These are phyloP conservation scores for Inga laurina DNA, from an alignment of 306 rosid species.

Conservation along the genomic window DNA sequence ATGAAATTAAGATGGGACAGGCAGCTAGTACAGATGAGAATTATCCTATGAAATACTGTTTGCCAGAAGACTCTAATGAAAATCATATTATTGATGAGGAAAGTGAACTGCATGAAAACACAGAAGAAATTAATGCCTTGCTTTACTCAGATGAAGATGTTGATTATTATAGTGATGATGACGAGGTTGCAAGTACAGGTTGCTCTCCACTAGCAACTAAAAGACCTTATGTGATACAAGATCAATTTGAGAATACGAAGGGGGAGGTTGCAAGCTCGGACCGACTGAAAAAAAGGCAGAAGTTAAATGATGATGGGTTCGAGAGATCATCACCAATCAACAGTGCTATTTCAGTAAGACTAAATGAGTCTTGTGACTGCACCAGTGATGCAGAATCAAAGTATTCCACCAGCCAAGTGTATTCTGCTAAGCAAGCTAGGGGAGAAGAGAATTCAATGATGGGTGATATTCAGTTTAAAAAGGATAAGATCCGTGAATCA, in stretches of 20 bases:
- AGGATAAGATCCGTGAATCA: constrained; percentile 56
- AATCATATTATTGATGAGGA: constrained; percentile 46
- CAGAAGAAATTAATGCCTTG: constrained; percentile 85
- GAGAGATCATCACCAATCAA: constrained; percentile 39
- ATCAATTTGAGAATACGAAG: constrained; percentile 36
- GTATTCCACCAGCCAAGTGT: constrained; percentile 37
- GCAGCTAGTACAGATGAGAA: constrained; percentile 30
- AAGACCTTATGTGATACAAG: constrained; percentile 40
- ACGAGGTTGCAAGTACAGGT: constrained; percentile 75
- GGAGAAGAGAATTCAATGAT: constrained; percentile 28
- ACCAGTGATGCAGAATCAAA: constrained; percentile 61
- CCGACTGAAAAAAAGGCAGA: constrained; percentile 66
- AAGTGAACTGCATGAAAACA: constrained; percentile 89
- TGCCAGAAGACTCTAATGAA: constrained; percentile 37
- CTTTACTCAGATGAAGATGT: constrained; percentile 68
- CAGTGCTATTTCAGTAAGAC: constrained; percentile 46
- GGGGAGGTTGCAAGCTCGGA: constrained; percentile 55
- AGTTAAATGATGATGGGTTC: constrained; percentile 49
- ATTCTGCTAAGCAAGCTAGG: constrained; percentile 16
- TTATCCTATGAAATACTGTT: constrained; percentile 38
- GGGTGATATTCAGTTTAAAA: constrained; percentile 44
- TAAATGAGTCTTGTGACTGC: constrained; percentile 33
- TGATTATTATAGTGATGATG: constrained; percentile 46
- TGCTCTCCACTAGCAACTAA: constrained; percentile 55
- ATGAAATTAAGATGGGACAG: constrained; percentile 28